Evolutionary conservation across 2,329 filamentous ascomycete genomes (phyloP), one percentile per base, ranked within the genome.

Genomic region (Thielaviopsis populi): DNA sequence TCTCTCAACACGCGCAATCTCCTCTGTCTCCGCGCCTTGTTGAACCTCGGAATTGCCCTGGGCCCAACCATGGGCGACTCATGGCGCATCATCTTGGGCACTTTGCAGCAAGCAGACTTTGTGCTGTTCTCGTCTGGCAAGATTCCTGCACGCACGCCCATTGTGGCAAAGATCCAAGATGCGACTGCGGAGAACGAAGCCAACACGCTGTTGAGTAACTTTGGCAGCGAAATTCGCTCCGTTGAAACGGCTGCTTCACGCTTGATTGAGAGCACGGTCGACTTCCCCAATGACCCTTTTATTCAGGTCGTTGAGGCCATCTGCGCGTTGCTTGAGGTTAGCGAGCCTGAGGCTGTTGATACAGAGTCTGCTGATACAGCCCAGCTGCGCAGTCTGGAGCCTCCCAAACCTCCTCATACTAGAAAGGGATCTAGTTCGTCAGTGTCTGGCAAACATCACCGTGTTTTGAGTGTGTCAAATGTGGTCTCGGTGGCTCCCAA

Each of bases 11-110:
- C 91, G 2, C 83, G 94, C 7, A 97, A 99, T 70, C 77, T 99
- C 3, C 78, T 97, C 1, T 99, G 94, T 69, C 77, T 99, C 53
- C 80, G 95, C 70, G 94, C 94, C 37, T 78, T 99, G 17, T 76
- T 99, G n/a, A 99, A 99, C 69, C 76, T 99, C 2, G 94, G 94
- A 1, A 99, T 97, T 70, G 94, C 94, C 1, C 76, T 99, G 0
- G 94, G 94, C 0, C 91, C 94, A 2, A 96, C 90, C 0, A 78
- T 99, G 0, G 85, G 88, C 42, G 79, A 81, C 15, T 88, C 92
- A 0, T 99, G 95, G 89, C 85, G 85, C 1, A 97, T 99, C 65
- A 79, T 99, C 17, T 80, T 99, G 1, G 91, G 95, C 70, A 95
- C 91, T 0, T 76, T 99, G 7, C 91, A 96, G 70, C 89, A 96